Evolutionary conservation across 345 rosid species (phyloP).

Genomic region (Dimocarpus longan): DNA sequence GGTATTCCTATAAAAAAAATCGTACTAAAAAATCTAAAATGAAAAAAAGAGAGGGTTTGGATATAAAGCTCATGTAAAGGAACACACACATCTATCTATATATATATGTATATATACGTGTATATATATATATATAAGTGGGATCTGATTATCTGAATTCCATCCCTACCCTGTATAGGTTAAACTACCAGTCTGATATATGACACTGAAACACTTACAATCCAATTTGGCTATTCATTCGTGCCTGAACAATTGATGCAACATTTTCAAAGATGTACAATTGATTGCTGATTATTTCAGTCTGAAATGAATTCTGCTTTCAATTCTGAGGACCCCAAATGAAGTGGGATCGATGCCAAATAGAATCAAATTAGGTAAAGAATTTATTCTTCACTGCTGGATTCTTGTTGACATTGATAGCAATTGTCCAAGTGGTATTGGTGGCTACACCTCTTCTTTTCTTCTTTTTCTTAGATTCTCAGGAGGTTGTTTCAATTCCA

Average conservation of each 20-base stretch:
- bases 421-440: neutral
- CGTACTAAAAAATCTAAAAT: too few species aligned
- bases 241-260: neutral
- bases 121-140: too few species aligned
- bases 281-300: neutral
- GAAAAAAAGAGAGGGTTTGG: too few species aligned
- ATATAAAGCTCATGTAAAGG: too few species aligned
- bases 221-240: neutral
- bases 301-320: neutral
- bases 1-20: too few species aligned
- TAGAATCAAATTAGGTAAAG: slow-evolving; percentile 3
- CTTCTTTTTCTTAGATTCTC: neutral
- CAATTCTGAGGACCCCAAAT: neutral
- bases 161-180: neutral
- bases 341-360: neutral
- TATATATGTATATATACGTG: too few species aligned
- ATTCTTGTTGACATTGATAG: slow-evolving; percentile 2
- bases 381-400: slow-evolving; percentile 12
- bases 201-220: neutral
- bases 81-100: too few species aligned
- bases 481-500: slow-evolving; percentile 11
- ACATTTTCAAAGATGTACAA: neutral
- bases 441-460: too few species aligned
- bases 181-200: too few species aligned
- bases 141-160: too few species aligned